phyloP scores from a whole-genome alignment of 2,329 filamentous ascomycete species.

The Cladosporium phlei region DNA sequence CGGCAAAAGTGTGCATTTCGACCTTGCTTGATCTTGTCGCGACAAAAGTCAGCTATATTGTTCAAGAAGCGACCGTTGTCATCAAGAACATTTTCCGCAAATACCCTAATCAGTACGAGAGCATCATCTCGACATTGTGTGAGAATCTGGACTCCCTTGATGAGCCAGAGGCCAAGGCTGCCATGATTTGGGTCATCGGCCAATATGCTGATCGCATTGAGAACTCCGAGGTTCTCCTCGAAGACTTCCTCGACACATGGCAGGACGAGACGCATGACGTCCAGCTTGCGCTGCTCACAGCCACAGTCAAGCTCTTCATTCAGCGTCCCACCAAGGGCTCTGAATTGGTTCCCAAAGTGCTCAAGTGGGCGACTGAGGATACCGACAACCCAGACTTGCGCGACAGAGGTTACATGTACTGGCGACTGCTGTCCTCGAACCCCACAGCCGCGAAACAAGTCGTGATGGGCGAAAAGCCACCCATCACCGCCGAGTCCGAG shows the following conservation, averaged over 20 bases:
- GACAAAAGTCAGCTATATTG: slow-evolving; percentile 98
- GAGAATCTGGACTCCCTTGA: slow-evolving; percentile 95
- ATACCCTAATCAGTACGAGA: slow-evolving; percentile 98
- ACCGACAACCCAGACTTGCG: slow-evolving; percentile 98
- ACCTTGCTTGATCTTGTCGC: slow-evolving; percentile 87
- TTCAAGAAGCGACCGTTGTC: slow-evolving; percentile 96
- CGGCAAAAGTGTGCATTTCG: slow-evolving; percentile 85
- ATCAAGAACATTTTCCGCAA: slow-evolving; percentile 99
- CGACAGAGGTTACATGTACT: slow-evolving; percentile 98
- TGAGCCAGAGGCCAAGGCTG: slow-evolving; percentile 95
- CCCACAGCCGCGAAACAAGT: slow-evolving; percentile 79
- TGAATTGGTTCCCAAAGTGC: slow-evolving; percentile 83
- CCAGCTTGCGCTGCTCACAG: slow-evolving; percentile 87
- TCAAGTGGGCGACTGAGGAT: slow-evolving; percentile 98
- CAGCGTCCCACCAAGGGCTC: slow-evolving; percentile 93
- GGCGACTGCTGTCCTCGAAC: slow-evolving; percentile 89
- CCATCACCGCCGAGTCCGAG: slow-evolving; percentile 93
- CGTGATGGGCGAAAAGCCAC: slow-evolving; percentile 95
- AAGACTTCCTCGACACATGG: slow-evolving; percentile 93
- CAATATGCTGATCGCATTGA: slow-evolving; percentile 97
- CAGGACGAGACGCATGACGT: slow-evolving; percentile 93
- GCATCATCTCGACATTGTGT: slow-evolving; percentile 91
- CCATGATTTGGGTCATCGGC: slow-evolving; percentile 99
- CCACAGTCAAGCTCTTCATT: slow-evolving; percentile 96
- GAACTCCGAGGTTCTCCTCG: slow-evolving; percentile 86